Evolutionary conservation across 2,329 filamentous ascomycete genomes (phyloP).

Genomic region (Botrytis paeoniae): DNA sequence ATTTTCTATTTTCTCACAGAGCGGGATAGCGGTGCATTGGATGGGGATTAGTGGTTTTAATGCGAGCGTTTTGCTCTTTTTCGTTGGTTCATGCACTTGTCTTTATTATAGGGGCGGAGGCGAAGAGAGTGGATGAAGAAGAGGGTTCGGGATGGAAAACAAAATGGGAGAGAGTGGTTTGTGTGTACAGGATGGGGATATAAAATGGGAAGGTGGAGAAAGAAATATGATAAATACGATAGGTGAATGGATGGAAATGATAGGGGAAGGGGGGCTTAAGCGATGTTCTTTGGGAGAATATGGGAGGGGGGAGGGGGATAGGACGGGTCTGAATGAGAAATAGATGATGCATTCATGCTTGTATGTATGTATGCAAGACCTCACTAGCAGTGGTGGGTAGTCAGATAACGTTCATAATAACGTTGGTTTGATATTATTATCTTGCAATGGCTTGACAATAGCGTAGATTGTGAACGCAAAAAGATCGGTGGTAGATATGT

Average conservation of each 20-base stretch:
- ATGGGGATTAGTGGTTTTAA: neutral
- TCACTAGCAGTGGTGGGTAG: slow-evolving; percentile 5
- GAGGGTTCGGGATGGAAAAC: neutral
- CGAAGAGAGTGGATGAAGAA: neutral
- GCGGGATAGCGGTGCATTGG: slow-evolving; percentile 6
- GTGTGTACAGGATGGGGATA: slow-evolving; percentile 4
- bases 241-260: neutral
- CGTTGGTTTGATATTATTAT: neutral
- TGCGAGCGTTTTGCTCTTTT: slow-evolving; percentile 9
- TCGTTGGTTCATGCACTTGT: slow-evolving; percentile 4
- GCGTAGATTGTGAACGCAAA: neutral
- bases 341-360: neutral
- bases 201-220: neutral
- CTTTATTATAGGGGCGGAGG: slow-evolving; percentile 3
- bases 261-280: neutral
- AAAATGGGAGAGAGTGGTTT: neutral
- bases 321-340: neutral
- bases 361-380: neutral
- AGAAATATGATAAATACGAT: neutral
- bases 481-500: neutral
- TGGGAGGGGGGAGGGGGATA: neutral
- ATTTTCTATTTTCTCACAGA: neutral
- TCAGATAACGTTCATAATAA: neutral
- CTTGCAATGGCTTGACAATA: neutral
- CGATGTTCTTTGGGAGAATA: neutral